Base-by-base conservation (phyloP, 1,284 basidiomycete genomes). In the Trametes polyzona region DNA sequence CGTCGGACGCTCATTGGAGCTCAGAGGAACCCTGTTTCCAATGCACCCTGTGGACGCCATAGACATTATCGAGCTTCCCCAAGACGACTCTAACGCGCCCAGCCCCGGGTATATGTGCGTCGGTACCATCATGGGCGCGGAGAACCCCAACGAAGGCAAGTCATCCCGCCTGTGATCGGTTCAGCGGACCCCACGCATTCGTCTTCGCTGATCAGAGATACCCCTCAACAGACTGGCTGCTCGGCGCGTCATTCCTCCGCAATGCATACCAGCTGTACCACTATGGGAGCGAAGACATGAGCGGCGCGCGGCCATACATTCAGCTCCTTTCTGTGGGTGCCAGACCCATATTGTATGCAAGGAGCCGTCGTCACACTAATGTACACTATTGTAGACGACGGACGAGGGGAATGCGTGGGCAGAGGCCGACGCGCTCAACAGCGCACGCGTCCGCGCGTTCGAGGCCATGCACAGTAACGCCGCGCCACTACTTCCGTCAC, bases 261-360 rank as follows among this genome's bases (percentile, higher is more conserved):
- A 67, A 66, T 51, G 52, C 55, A 4, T 67, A 67, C 49, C 40
- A 47, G n/a, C 23, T 65, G n/a, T 67, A 58, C 50, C 48, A 66
- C 55, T 65, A 57, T 26, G 65, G 66, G 21, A 57, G 53, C 43
- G 54, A 41, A 47, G 59, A 57, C 29, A 37, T 23, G 11, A 40
- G 33, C n/a, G 39, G 26, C 36, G 37, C 29, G 2, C 4, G 46
- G 32, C 66, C 66, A 4, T 59, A 17, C 42, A 54, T 62, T 23
- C 63, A 65, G 33, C 51, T 67, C 23, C 59, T 67, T 23, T 55
- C 56, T 37, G 66, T 67, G 52, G 8, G 66, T 62, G 3, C 11
- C n/a, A n/a, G n/a, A 27, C 17, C 26, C 23, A 8, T 41, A 3
- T 44, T 44, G 19, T 41, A 17, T 11, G n/a, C 4, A 7, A 24